phyloP scores from a whole-genome alignment of 83 land plant species.

The Larix sibirica region DNA sequence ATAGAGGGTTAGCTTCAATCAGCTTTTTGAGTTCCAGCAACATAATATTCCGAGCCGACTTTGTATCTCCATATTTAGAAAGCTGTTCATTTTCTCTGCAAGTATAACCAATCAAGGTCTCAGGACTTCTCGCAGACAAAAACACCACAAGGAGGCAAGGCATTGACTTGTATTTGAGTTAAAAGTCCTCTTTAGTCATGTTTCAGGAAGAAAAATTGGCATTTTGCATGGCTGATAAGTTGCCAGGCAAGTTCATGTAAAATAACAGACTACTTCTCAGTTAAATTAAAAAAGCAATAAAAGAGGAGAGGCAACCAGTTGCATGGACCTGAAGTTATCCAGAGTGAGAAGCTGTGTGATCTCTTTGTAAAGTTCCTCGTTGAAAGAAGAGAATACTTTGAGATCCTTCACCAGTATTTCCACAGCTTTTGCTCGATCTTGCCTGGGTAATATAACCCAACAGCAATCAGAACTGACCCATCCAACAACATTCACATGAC shows the following conservation, averaged over 20 bases:
- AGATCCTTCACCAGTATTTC: constrained; percentile 81
- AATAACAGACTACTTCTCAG: not conserved
- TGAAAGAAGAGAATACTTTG: constrained; percentile 76
- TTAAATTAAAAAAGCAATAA: not conserved
- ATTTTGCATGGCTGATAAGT: no score
- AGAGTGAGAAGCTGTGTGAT: constrained; percentile 77
- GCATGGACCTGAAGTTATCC: constrained; percentile 68
- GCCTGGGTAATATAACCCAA: constrained; percentile 33
- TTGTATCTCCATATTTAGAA: constrained; percentile 96
- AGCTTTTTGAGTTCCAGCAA: constrained; percentile 91
- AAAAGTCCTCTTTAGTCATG: no score
- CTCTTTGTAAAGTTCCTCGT: constrained; percentile 82
- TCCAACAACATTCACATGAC: not conserved
- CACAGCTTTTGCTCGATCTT: constrained; percentile 77
- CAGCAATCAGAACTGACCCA: not conserved
- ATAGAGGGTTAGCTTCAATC: constrained; percentile 94
- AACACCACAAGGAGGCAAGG: not conserved
- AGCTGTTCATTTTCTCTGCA: constrained; percentile 93
- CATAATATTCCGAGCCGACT: constrained; percentile 93
- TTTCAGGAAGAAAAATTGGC: no score
- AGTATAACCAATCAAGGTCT: no score
- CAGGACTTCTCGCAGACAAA: not conserved
- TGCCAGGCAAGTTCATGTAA: no score
- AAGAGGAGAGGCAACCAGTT: not conserved
- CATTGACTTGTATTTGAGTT: no score